A percentile compares a stretch with the other conserved stretches of the same genome.
phyloP scores from a whole-genome alignment of 768 basidiomycete genomes.

The Lentinula lateritia region DNA sequence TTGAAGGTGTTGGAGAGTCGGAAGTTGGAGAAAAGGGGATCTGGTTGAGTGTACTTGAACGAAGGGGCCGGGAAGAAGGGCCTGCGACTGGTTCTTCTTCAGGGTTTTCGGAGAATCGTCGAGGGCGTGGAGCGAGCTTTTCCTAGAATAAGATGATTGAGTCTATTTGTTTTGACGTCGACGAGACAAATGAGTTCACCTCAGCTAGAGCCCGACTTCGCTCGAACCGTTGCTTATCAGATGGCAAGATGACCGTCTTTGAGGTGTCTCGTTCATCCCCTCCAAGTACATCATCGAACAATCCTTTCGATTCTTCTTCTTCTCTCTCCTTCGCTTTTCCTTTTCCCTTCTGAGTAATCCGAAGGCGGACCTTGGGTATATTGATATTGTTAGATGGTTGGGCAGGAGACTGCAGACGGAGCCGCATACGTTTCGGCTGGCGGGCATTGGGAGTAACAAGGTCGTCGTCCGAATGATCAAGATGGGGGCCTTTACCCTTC shows the following conservation, averaged over 20 bases:
- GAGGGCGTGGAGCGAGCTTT: slow-evolving; percentile 40
- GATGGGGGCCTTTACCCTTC: slow-evolving; percentile 3
- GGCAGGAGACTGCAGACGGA: slow-evolving; percentile 34
- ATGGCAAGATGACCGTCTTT: slow-evolving; percentile 54
- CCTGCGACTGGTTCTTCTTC: slow-evolving; percentile 31
- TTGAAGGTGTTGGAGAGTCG: slow-evolving; percentile 36
- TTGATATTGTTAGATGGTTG: slow-evolving; percentile 22
- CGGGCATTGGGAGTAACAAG: slow-evolving; percentile 20
- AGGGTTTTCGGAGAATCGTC: slow-evolving; percentile 16
- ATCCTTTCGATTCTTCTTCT: slow-evolving; percentile 52
- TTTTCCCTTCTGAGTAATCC: slow-evolving; percentile 57
- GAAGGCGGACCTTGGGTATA: slow-evolving; percentile 42
- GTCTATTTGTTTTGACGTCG: slow-evolving; percentile 8
- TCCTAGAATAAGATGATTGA: slow-evolving; percentile 26
- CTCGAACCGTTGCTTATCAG: slow-evolving; percentile 72
- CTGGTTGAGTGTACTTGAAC: slow-evolving; percentile 48
- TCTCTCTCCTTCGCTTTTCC: slow-evolving; percentile 63
- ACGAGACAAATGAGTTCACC: slow-evolving; percentile 34
- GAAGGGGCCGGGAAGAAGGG: slow-evolving; percentile 57
- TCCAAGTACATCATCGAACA: slow-evolving; percentile 82
- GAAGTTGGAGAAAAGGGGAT: slow-evolving; percentile 28
- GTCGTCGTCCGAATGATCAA: slow-evolving; percentile 18
- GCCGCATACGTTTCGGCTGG: slow-evolving; percentile 41
- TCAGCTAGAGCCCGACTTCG: slow-evolving; percentile 68
- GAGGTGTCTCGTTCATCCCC: slow-evolving; percentile 65